Evolutionary conservation across 2,329 filamentous ascomycete species (phyloP), one percentile per base, ranked within the genome.

Genomic region (Trichoderma simmonsii): DNA sequence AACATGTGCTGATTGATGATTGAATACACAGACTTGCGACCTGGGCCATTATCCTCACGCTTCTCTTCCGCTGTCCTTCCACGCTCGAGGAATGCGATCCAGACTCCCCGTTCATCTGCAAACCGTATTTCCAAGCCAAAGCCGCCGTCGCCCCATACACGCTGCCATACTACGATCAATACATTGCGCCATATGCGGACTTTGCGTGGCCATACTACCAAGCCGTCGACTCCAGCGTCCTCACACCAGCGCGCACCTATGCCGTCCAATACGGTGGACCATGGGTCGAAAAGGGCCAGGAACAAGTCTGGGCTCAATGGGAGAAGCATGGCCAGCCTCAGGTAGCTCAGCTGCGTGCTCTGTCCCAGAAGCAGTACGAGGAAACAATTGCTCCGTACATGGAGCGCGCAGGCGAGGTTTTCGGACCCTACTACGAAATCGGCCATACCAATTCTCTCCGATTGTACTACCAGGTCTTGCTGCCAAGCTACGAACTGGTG

Each of bases 1-100:
- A 43, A 9, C 7, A 26, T 26, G 48, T 57, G 70, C 70, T 67
- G 63, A 67, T 61, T 28, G 63, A 68, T 18, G 48, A 34, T 51
- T 51, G 34, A 14, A 59, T 71, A 11, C 18, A 34, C 74, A 95
- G 95, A 78, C 81, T 98, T 59, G 81, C 91, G 72, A 92, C 93
- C 24, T 99, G 95, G 95, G 97, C 96, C 80, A 87, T 91, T 43
- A 90, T 98, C 75, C 81, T 94, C 73, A 96, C 92, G 28, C 84
- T 96, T 70, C 82, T 95, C 72, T 92, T 99, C 80, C 89, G 91
- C 73, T 99, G 95, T 81, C 95, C 95, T 14, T 85, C 90, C 3
- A 89, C 88, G 9, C 82, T 91, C 73, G 87, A 91, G 32, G 86
- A 89, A 30, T 88, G 96, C 77, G 88, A 89, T 77, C 88, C 92